Conservation (phyloP, 352 stramenopile genomes). For the Pythium utonaiense region DNA sequence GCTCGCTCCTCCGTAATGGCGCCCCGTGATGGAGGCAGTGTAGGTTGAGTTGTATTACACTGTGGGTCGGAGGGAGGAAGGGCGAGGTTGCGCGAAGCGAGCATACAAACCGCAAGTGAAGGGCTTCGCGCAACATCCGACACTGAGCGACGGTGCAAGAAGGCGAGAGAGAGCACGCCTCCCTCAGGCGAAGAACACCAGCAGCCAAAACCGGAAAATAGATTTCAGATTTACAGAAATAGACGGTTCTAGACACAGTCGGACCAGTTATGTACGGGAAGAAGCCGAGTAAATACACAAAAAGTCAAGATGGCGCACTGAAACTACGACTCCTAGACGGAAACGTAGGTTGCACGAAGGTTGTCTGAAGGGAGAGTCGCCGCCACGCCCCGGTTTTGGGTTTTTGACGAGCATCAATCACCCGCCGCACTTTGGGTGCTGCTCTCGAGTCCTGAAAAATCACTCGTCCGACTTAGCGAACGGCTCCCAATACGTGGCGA, state of each 20-base stretch:
- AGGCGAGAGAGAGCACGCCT: conserved; percentile 5
- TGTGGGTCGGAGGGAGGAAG: conserved; percentile 14
- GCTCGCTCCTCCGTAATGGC: conserved; percentile 3
- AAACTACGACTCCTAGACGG: neutral
- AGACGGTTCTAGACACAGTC: conserved; percentile 24
- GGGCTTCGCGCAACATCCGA: conserved; percentile 19
- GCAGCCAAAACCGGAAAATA: conserved; percentile 15
- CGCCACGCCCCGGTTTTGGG: conserved; percentile 21
- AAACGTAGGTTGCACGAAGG: conserved; percentile 17
- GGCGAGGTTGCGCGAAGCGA: conserved; percentile 20
- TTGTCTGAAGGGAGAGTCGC: neutral
- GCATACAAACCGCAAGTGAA: conserved; percentile 26
- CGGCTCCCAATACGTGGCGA: neutral
- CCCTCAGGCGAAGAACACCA: conserved; percentile 1
- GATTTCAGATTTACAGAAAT: conserved; percentile 6
- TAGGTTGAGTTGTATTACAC: conserved; percentile 5
- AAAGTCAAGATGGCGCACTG: neutral
- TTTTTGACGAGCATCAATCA: conserved; percentile 28
- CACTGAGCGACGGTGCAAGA: conserved; percentile 14
- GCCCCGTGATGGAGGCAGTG: conserved; percentile 7
- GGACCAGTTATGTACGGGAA: no score
- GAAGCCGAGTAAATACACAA: conserved; percentile 4
- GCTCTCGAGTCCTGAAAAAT: no score
- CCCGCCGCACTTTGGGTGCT: neutral
- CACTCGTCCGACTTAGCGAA: neutral